Evolutionary conservation across 2,329 filamentous ascomycete genomes (phyloP).

Genomic region (Cercospora janseana): DNA sequence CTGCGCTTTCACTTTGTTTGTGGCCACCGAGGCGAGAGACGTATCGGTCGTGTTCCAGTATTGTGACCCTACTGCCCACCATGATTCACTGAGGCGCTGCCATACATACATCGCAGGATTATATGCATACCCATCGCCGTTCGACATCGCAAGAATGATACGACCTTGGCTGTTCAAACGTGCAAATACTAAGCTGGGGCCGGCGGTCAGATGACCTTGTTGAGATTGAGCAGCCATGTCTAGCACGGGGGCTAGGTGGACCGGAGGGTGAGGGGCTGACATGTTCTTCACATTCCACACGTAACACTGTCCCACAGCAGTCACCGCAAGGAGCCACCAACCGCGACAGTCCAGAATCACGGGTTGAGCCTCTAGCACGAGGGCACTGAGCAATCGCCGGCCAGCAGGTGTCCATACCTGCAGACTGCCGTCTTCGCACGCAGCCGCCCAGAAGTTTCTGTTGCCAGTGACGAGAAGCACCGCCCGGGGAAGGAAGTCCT

Average conservation of each 20-base stretch:
- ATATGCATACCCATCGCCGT: constrained; percentile 92
- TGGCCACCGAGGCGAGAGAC: constrained; percentile 75
- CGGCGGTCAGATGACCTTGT: constrained; percentile 72
- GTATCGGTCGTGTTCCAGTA: constrained; percentile 99
- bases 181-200: constrained; percentile 83
- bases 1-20: constrained; percentile 47
- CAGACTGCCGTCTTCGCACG: constrained; percentile 86
- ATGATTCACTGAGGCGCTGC: constrained; percentile 93
- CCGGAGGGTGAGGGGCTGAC: constrained; percentile 74
- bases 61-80: constrained; percentile 97
- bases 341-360: constrained; percentile 90
- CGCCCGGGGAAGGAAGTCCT: constrained; percentile 84
- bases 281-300: constrained; percentile 90
- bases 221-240: constrained; percentile 81
- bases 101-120: constrained; percentile 81
- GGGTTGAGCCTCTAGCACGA: constrained; percentile 86
- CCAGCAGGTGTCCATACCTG: constrained; percentile 93
- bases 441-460: constrained; percentile 85
- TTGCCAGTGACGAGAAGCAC: constrained; percentile 91
- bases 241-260: constrained; percentile 83
- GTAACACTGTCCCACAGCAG: constrained; percentile 81
- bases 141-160: constrained; percentile 85
- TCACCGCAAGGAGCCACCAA: constrained; percentile 86
- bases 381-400: constrained; percentile 75
- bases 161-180: constrained; percentile 85